phyloP scores from a whole-genome alignment of 805 yeast species.

The Wickerhamiella cacticola region DNA sequence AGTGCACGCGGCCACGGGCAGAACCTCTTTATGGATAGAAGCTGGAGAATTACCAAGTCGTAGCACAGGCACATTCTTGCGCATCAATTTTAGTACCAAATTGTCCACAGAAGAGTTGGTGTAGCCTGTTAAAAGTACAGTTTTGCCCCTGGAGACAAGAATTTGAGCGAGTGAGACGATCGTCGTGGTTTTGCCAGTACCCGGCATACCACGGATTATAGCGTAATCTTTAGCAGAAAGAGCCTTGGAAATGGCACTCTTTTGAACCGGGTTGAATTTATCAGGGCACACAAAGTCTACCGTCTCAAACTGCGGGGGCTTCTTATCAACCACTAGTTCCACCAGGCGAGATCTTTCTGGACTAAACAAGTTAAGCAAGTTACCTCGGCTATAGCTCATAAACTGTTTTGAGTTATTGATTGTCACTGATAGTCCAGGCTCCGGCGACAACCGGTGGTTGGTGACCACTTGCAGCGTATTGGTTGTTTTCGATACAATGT shows the following conservation, averaged over 20 bases:
- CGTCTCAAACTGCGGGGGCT: slow-evolving; percentile 34
- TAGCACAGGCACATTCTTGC: slow-evolving; percentile 39
- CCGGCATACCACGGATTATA: slow-evolving; percentile 92
- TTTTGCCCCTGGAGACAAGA: slow-evolving; percentile 47
- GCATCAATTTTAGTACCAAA: slow-evolving; percentile 59
- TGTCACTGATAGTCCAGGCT: slow-evolving; percentile 50
- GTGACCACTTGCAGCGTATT: slow-evolving; percentile 40
- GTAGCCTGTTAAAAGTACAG: slow-evolving; percentile 69
- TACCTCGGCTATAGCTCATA: slow-evolving; percentile 63
- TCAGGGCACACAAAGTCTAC: slow-evolving; percentile 10
- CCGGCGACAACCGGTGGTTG: slow-evolving; percentile 38
- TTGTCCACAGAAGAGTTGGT: slow-evolving; percentile 97
- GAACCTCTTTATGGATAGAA: slow-evolving; percentile 50
- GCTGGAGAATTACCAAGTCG: slow-evolving; percentile 49
- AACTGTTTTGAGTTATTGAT: slow-evolving; percentile 68
- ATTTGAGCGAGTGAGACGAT: slow-evolving; percentile 61
- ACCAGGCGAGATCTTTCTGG: slow-evolving; percentile 30
- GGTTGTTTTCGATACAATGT: slow-evolving; percentile 22
- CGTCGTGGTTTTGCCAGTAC: slow-evolving; percentile 90
- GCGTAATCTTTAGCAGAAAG: slow-evolving; percentile 61
- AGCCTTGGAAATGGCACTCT: slow-evolving; percentile 52
- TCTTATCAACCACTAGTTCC: slow-evolving; percentile 42
- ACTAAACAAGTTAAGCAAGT: slow-evolving; percentile 56
- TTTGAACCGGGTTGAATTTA: slow-evolving; percentile 59
- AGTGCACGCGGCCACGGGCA: slow-evolving; percentile 35